Base-by-base conservation (phyloP, 2,329 filamentous ascomycete species). In the Penicillium corylophilum region DNA sequence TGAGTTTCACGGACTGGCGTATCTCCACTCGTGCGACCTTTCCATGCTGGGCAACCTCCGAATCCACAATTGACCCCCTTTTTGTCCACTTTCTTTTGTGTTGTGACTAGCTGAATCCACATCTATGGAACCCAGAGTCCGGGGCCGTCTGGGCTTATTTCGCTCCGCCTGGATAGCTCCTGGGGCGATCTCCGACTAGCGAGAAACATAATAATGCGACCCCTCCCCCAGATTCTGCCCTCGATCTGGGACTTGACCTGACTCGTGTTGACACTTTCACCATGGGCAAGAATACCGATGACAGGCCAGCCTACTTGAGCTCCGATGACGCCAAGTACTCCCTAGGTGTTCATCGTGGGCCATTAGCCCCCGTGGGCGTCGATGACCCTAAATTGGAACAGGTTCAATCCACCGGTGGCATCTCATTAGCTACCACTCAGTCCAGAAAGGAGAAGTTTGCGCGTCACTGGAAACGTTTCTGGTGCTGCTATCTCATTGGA, bases 391-490 rank as follows among this genome's bases (percentile, higher is more conserved):
- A 59, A 36, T 51, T 68, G 5, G 64, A 65, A 42, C 61, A 65
- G 48, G 46, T 67, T 47, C 63, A 67, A 46, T 63, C 64, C 10
- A 59, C 57, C 13, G 59, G 67, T 23, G 62, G 63, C 10, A 46
- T 66, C 9, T 64, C 65, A 5, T 47, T 70, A 24, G 64, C 62
- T 20, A 64, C 56, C 15, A 53, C 49, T 6, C 53, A 53, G 20
- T 68, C 62, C 24, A 61, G 51, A 22, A 63, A 57, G 18, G 58
- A 68, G 49, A 66, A 60, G 24, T 40, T 72, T 1, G 57, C 63
- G 23, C 63, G 63, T 15, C 73, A 75, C 54, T 73, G 65, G 61
- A 66, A 62, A 23, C 65, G 71, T 15, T 74, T 70, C 59, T 74
- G 71, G 71, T 68, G 64, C 42, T 71, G 66, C 48, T 72, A 74